phyloP scores from a whole-genome alignment of 208 protist genomes.

The Leptomonas seymouri region DNA sequence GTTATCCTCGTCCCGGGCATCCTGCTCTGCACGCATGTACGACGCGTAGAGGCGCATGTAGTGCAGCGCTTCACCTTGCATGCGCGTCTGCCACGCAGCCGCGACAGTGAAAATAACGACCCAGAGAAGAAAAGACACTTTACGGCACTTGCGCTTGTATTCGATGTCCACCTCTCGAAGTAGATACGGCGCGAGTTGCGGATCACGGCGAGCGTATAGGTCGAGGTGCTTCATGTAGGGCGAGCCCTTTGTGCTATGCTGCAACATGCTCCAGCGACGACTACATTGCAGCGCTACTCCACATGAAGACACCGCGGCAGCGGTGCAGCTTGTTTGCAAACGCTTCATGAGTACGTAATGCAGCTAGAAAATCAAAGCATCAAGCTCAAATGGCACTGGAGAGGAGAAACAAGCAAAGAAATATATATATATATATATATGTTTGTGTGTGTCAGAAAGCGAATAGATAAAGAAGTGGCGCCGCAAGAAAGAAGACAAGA shows the following conservation, averaged over 20 bases:
- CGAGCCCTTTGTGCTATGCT: conserved; percentile 85
- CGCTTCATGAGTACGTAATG: conserved; percentile 10
- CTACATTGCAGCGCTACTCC: conserved; percentile 30
- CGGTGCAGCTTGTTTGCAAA: conserved; percentile 11
- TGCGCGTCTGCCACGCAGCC: conserved; percentile 60
- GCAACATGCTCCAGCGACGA: conserved; percentile 63
- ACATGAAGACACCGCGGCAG: conserved; percentile 8
- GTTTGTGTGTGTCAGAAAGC: too few relatives aligned
- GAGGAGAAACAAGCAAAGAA: neutral
- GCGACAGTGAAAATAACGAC: conserved; percentile 73
- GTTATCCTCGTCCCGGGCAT: conserved; percentile 82
- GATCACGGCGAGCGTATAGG: conserved; percentile 88
- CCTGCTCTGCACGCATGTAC: conserved; percentile 68
- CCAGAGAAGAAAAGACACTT: conserved; percentile 87
- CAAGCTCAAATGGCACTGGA: neutral
- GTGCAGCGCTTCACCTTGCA: conserved; percentile 81
- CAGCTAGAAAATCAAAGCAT: conserved; percentile 5
- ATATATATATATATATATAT: too few relatives aligned
- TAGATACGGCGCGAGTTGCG: conserved; percentile 88
- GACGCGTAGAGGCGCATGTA: conserved; percentile 84
- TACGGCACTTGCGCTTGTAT: conserved; percentile 88
- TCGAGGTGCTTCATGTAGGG: conserved; percentile 92
- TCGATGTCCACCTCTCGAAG: conserved; percentile 92
- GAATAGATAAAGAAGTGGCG: neutral
- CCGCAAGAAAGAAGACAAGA: conserved; percentile 4